phyloP scores from a whole-genome alignment of 2,329 filamentous ascomycete genomes.

The Tolypocladium tundrense region DNA sequence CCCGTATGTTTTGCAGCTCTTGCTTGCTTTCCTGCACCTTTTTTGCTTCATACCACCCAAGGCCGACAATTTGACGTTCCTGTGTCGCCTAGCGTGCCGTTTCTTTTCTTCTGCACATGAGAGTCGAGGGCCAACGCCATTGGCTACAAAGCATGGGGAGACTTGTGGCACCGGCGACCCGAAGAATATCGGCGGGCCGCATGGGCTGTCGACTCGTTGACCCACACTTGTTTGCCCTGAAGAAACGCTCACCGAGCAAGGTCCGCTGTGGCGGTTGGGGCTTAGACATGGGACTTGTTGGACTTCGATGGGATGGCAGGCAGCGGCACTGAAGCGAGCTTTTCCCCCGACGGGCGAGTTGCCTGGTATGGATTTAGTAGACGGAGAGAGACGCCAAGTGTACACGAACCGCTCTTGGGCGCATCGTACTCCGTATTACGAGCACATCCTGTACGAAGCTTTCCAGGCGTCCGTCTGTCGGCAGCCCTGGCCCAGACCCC shows the following conservation, averaged over 20 bases:
- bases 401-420: too few species aligned
- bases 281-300: neutral
- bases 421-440: too few species aligned
- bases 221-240: neutral
- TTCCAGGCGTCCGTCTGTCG: neutral
- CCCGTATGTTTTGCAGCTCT: neutral
- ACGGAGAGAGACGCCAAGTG: too few species aligned
- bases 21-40: neutral
- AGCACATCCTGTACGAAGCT: neutral
- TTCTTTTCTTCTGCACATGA: neutral
- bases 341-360: too few species aligned
- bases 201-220: neutral
- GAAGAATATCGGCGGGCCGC: neutral
- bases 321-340: neutral
- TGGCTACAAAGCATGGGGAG: neutral
- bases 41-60: neutral
- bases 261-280: too few species aligned
- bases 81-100: neutral
- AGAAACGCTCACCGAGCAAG: too few species aligned
- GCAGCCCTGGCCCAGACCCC: neutral
- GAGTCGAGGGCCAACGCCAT: neutral
- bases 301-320: neutral
- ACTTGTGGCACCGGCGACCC: neutral
- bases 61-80: too few species aligned
- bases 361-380: too few species aligned